Conservation (phyloP, 768 basidiomycete species). For the Pulveroboletus sp. region DNA sequence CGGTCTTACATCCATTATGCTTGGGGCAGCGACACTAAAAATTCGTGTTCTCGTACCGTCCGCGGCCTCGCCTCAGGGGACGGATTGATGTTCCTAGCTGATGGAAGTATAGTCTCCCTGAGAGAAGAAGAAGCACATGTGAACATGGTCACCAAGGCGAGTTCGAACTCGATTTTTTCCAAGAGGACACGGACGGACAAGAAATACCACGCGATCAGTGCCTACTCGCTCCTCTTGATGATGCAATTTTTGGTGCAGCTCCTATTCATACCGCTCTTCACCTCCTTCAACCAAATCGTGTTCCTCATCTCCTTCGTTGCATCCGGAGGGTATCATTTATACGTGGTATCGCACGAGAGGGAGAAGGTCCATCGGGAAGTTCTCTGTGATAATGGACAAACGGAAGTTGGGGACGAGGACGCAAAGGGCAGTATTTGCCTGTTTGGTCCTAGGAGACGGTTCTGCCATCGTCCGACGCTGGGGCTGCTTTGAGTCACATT, state of each 20-base stretch:
- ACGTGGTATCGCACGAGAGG: conserved; percentile 30
- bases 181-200: background rate
- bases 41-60: conserved; percentile 25
- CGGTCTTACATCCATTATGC: conserved; percentile 25
- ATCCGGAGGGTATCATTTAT: conserved; percentile 32
- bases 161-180: conserved; percentile 27
- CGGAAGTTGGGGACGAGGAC: conserved; percentile 20
- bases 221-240: conserved; percentile 24
- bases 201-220: conserved; percentile 15
- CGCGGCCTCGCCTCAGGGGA: conserved; percentile 25
- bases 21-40: conserved; percentile 25
- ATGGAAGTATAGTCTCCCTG: conserved; percentile 23
- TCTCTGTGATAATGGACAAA: conserved; percentile 11
- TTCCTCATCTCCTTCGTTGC: conserved; percentile 25
- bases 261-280: conserved; percentile 26
- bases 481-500: conserved; percentile 9
- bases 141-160: conserved; percentile 27
- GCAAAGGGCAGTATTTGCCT: conserved; percentile 28
- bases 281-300: conserved; percentile 31
- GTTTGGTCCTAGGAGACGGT: conserved; percentile 15
- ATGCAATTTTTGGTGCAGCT: conserved; percentile 30
- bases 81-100: conserved; percentile 21
- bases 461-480: conserved; percentile 1
- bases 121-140: conserved; percentile 27
- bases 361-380: conserved; percentile 13